Conservation (phyloP, 108 stramenopile species). For the Nannochloropsis oceanica region DNA sequence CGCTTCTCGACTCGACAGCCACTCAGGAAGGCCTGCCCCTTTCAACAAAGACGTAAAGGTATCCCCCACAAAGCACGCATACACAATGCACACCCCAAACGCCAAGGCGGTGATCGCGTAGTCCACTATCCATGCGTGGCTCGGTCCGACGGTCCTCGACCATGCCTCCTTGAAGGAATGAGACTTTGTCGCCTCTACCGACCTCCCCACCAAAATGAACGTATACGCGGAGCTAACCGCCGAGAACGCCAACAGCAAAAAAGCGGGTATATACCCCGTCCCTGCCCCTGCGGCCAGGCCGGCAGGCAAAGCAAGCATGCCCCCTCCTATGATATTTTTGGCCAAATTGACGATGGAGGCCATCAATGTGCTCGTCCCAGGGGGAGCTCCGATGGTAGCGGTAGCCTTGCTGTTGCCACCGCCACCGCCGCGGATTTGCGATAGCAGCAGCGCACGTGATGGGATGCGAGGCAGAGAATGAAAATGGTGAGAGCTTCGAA, state of each 20-base stretch:
- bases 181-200: background rate
- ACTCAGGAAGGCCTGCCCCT: background rate
- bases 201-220: background rate
- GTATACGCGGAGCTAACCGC: background rate
- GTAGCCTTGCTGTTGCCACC: background rate
- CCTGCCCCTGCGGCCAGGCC: background rate
- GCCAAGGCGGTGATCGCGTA: background rate
- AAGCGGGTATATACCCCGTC: background rate
- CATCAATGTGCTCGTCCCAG: background rate
- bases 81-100: background rate
- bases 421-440: background rate
- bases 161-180: background rate
- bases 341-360: conserved; percentile 3
- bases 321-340: conserved; percentile 3
- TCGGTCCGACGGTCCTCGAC: background rate
- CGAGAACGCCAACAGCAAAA: background rate
- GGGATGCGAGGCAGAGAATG: background rate
- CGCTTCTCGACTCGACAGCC: background rate
- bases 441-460: background rate
- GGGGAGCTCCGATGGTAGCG: background rate
- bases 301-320: conserved; percentile 5
- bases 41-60: background rate
- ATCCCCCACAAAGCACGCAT: conserved; percentile 3
- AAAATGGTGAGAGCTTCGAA: too few relatives aligned
- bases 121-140: background rate